These are phyloP conservation scores for Ophiostoma pallidulum DNA, from an alignment of 2,329 filamentous ascomycete genomes.

Conservation along the genomic window DNA sequence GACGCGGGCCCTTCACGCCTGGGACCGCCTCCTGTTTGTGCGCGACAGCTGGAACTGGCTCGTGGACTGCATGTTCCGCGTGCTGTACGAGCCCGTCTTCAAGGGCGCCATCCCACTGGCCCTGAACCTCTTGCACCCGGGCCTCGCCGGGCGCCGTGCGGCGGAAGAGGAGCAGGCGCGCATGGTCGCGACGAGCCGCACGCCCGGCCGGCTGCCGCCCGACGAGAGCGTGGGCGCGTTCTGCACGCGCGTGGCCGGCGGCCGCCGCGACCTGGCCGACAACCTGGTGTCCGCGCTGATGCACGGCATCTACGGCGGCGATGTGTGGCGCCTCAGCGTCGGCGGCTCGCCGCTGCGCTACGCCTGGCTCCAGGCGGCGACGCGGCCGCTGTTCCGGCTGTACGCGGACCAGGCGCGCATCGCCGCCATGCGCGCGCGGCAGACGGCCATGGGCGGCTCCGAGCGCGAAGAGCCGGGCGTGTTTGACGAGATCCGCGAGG, in stretches of 20 bases:
- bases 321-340: constrained; percentile 70
- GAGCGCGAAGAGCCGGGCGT: too few relatives aligned
- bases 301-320: constrained; percentile 89
- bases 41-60: neutral
- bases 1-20: neutral
- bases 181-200: constrained; percentile 16
- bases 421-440: neutral
- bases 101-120: constrained; percentile 24
- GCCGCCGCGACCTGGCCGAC: constrained; percentile 47
- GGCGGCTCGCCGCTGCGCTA: constrained; percentile 15
- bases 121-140: constrained; percentile 2
- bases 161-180: too few relatives aligned
- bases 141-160: neutral
- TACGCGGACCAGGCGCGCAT: neutral
- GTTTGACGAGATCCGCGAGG: neutral
- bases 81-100: constrained; percentile 48
- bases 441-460: neutral
- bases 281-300: constrained; percentile 66
- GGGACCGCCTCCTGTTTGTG: neutral
- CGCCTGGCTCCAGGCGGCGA: constrained; percentile 9
- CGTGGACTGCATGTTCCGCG: constrained; percentile 16
- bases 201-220: constrained; percentile 22
- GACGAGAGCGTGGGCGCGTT: constrained; percentile 69
- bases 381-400: neutral
- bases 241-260: constrained; percentile 41